Evolutionary conservation across 345 rosid species (phyloP).

Genomic region (Lenwebbia sp.): DNA sequence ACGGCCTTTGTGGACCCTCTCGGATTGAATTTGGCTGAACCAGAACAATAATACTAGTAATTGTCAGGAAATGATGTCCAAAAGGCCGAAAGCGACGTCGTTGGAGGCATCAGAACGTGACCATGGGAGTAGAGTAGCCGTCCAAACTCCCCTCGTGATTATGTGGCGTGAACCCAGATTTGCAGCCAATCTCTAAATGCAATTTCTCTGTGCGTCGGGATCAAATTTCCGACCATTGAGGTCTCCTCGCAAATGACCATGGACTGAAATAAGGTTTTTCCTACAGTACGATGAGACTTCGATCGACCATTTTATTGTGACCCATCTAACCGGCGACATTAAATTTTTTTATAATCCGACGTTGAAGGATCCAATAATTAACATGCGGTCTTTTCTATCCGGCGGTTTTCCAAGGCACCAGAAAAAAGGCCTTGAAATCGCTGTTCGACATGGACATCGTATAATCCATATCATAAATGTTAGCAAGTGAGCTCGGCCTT

Average conservation of each 20-base stretch:
- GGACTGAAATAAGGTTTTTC: neutral
- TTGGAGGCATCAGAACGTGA: neutral
- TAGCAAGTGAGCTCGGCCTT: neutral
- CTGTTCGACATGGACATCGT: accelerated
- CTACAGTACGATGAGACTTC: neutral
- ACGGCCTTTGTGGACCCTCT: neutral
- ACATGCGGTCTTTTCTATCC: neutral
- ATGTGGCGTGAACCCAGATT: neutral
- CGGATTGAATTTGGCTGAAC: neutral
- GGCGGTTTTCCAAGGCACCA: accelerated
- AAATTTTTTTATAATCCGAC: neutral
- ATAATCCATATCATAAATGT: neutral
- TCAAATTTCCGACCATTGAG: neutral
- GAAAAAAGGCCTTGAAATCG: neutral
- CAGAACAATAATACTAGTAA: neutral
- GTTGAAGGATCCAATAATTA: neutral
- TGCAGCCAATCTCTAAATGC: neutral
- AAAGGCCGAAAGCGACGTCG: neutral
- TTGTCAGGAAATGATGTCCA: neutral
- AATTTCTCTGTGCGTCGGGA: neutral
- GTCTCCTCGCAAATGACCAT: neutral
- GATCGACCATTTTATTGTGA: neutral
- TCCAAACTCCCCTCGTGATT: neutral
- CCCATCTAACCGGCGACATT: neutral
- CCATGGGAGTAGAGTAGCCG: neutral